phyloP scores from a whole-genome alignment of 352 stramenopile genomes.

The Poterioochromonas sp. region DNA sequence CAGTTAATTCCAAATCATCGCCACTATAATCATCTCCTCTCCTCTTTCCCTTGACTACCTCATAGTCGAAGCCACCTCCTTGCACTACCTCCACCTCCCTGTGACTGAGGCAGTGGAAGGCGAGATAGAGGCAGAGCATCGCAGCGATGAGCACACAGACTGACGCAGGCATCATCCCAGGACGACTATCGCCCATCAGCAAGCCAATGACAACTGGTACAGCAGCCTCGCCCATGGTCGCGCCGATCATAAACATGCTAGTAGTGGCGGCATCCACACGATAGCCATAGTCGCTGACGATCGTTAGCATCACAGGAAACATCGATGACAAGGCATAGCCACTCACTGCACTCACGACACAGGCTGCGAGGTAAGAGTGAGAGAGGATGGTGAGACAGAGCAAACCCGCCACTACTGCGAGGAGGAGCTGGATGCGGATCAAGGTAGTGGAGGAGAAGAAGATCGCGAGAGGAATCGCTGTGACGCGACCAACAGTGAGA shows the following conservation, averaged over 20 bases:
- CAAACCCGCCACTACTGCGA: neutral
- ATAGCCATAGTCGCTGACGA: conserved; percentile 19
- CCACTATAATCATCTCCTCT: no score
- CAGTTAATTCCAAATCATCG: no score
- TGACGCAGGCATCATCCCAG: neutral
- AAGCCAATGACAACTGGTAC: conserved; percentile 4
- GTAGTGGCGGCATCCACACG: neutral
- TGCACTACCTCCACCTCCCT: no score
- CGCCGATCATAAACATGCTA: neutral
- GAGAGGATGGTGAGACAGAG: neutral
- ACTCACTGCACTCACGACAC: neutral
- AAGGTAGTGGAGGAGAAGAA: neutral
- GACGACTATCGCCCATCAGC: neutral
- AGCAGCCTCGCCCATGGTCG: neutral
- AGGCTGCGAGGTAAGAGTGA: neutral
- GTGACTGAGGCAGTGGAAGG: no score
- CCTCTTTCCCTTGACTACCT: no score
- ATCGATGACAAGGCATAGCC: conserved; percentile 2
- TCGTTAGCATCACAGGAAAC: conserved; percentile 13
- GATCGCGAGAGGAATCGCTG: neutral
- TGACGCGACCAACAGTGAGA: neutral
- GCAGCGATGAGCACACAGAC: no score
- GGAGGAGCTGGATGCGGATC: neutral
- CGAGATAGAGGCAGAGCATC: no score
- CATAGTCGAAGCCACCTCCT: no score